Evolutionary conservation across 1,139 yeast species (phyloP).

Genomic region (Pichia sp.): DNA sequence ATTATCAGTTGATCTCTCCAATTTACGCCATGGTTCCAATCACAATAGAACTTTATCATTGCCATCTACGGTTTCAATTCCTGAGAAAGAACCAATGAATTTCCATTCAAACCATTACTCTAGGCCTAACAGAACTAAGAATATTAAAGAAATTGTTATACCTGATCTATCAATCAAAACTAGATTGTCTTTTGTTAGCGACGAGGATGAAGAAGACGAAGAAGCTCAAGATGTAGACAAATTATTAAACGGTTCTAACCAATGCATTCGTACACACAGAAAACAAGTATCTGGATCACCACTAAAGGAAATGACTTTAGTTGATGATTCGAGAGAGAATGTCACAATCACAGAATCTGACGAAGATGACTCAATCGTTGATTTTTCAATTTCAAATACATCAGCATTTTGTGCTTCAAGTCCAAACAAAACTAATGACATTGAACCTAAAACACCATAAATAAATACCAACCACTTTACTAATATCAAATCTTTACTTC

Average conservation of each 20-base stretch:
- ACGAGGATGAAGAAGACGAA: not conserved
- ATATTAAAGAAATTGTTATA: conserved; percentile 10
- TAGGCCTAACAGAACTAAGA: not conserved
- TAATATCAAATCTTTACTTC: conserved; percentile 10
- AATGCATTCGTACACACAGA: not conserved
- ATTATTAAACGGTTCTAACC: conserved; percentile 1
- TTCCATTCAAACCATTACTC: conserved; percentile 12
- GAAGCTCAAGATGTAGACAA: conserved; percentile 11
- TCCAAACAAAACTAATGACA: not conserved
- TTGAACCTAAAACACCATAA: conserved; percentile 15
- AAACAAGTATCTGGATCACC: conserved; percentile 10
- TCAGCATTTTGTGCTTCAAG: conserved; percentile 3
- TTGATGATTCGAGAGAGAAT: conserved; percentile 2
- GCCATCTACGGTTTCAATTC: conserved; percentile 34
- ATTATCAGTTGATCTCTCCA: conserved; percentile 13
- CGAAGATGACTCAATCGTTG: not conserved
- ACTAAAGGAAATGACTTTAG: conserved; percentile 7
- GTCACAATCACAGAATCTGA: not conserved
- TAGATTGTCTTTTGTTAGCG: not conserved
- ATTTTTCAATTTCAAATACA: conserved; percentile 1
- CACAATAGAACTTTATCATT: conserved; percentile 31
- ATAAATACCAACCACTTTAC: not conserved
- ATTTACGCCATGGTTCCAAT: conserved; percentile 28
- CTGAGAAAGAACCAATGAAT: conserved; percentile 25
- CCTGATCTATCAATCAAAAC: conserved; percentile 5